Percentiles rank a stretch among this genome's conserved stretches.
These are phyloP conservation scores for Notholithocarpus densiflorus DNA, from an alignment of 306 rosid genomes.

Conservation along the genomic window DNA sequence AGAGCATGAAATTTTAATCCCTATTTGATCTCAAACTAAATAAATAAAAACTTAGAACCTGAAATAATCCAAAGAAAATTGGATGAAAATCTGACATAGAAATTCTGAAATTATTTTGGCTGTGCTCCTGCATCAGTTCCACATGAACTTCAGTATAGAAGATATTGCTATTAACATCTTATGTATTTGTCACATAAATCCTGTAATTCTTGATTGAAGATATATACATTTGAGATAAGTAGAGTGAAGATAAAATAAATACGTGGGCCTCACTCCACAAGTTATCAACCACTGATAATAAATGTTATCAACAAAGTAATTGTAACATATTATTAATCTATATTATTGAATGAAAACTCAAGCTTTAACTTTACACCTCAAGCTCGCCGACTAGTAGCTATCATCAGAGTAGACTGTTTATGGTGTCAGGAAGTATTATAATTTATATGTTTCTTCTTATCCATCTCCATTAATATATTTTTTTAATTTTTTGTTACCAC, in stretches of 20 bases:
- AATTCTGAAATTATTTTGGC: too few species aligned
- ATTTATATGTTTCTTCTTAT: neutral
- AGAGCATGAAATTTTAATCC: too few species aligned
- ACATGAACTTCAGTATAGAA: neutral
- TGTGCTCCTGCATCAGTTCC: neutral
- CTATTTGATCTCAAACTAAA: too few species aligned
- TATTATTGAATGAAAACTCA: neutral
- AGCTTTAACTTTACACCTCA: neutral
- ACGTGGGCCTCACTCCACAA: too few species aligned
- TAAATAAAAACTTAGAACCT: too few species aligned
- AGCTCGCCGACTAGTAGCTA: neutral
- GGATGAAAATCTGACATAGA: too few species aligned
- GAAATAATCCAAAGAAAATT: too few species aligned
- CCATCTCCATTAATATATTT: neutral
- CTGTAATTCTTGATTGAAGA: conserved; percentile 12
- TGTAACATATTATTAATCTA: neutral
- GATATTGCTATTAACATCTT: neutral
- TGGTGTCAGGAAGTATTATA: neutral
- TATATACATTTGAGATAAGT: neutral
- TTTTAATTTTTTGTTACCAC: neutral
- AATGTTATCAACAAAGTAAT: neutral
- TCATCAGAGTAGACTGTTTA: neutral
- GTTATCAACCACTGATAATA: too few species aligned
- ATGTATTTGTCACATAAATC: conserved; percentile 5
- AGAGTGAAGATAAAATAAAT: neutral